Evolutionary conservation across 441 rosid species (phyloP).

Genomic region (Corymbia citriodora): DNA sequence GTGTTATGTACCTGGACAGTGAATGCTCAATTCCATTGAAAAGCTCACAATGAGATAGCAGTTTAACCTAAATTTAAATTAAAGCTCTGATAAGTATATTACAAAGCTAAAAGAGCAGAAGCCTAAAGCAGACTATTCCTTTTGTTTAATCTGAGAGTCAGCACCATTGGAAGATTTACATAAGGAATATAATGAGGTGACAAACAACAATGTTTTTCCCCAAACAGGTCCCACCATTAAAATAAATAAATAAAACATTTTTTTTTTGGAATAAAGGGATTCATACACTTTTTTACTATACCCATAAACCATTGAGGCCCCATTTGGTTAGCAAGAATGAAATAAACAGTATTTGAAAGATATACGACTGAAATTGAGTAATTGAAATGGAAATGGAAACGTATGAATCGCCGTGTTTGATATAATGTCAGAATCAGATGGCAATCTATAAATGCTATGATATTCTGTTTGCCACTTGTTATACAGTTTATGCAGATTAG

Average conservation of each 20-base stretch:
- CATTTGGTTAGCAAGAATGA: background rate
- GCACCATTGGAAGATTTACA: background rate
- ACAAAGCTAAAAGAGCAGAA: background rate
- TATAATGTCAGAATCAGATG: background rate
- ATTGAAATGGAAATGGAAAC: background rate
- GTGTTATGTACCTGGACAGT: slow-evolving; percentile 67
- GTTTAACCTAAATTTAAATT: background rate
- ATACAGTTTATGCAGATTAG: background rate
- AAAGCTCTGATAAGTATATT: background rate
- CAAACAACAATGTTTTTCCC: background rate
- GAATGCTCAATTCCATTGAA: slow-evolving; percentile 1
- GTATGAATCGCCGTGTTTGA: background rate
- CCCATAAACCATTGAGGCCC: background rate
- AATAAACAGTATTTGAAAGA: background rate
- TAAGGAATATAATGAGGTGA: background rate
- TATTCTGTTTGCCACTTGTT: background rate
- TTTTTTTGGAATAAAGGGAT: background rate
- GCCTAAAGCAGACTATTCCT: background rate
- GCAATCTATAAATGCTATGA: background rate
- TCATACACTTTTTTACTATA: background rate
- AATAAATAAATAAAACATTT: background rate
- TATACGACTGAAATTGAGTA: background rate
- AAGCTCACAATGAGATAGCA: background rate
- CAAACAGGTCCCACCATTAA: background rate
- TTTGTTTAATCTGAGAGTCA: background rate